Conservation (phyloP, 768 basidiomycete species). For the Rhizopogon vesiculosus region DNA sequence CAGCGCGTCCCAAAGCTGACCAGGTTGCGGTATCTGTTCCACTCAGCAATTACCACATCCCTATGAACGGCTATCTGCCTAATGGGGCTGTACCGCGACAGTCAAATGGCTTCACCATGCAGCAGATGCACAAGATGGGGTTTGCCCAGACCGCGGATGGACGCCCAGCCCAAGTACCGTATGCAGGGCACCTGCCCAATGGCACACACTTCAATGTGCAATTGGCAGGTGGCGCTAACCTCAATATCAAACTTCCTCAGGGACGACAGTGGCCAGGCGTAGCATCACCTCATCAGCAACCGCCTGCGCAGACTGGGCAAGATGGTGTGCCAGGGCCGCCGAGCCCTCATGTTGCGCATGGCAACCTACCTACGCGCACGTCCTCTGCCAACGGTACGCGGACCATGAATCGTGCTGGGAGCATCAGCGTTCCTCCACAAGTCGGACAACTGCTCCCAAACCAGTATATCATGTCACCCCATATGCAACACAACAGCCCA, state of each 20-base stretch:
- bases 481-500: conserved; percentile 40
- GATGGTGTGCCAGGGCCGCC: conserved; percentile 21
- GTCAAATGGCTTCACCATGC: conserved; percentile 40
- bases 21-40: conserved; percentile 33
- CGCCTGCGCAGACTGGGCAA: conserved; percentile 16
- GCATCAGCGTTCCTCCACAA: conserved; percentile 9
- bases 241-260: conserved; percentile 33
- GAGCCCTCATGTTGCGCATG: conserved; percentile 37
- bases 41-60: conserved; percentile 45
- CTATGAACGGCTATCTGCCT: conserved; percentile 35
- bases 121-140: conserved; percentile 63
- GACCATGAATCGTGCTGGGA: conserved; percentile 29
- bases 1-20: conserved; percentile 46
- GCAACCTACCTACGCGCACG: conserved; percentile 36
- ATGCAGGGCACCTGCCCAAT: conserved; percentile 23
- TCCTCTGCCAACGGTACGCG: conserved; percentile 59
- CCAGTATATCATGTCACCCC: conserved; percentile 47
- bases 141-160: conserved; percentile 36
- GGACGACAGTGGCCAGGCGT: conserved; percentile 36
- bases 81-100: conserved; percentile 30
- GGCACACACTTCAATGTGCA: conserved; percentile 27
- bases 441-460: conserved; percentile 29
- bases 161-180: conserved; percentile 29
- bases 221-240: conserved; percentile 16
- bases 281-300: conserved; percentile 17